Conservation (phyloP, 2,329 filamentous ascomycete species). For the Ophiocordyceps camponoti-leonardi region DNA sequence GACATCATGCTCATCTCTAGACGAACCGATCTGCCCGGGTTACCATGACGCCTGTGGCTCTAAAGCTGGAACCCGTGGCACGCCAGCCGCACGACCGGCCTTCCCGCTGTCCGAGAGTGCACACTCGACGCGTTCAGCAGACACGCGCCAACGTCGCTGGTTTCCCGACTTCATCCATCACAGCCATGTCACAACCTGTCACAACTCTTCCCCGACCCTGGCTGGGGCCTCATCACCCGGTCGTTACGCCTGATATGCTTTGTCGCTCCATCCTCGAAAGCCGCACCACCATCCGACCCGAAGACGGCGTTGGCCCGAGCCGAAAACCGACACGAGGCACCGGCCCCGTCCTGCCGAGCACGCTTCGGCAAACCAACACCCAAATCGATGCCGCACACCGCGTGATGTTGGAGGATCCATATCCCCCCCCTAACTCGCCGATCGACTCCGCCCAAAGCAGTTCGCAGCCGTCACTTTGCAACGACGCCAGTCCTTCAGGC, state of each 20-base stretch:
- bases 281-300: conserved; percentile 1
- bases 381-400: too few species aligned
- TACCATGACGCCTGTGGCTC: conserved; percentile 9
- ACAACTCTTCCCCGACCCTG: conserved; percentile 1
- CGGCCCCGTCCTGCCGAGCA: neutral
- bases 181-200: neutral
- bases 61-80: conserved; percentile 9
- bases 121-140: conserved; percentile 13
- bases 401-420: too few species aligned
- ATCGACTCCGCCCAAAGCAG: conserved; percentile 24
- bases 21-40: conserved; percentile 6
- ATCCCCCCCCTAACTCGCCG: conserved; percentile 22
- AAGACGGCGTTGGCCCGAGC: neutral
- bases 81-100: conserved; percentile 5
- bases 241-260: conserved; percentile 16
- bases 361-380: too few species aligned
- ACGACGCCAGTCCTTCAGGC: conserved; percentile 29
- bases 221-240: conserved; percentile 10
- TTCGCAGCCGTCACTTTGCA: conserved; percentile 19
- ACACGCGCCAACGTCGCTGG: conserved; percentile 13
- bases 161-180: conserved; percentile 7
- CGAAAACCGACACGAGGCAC: neutral
- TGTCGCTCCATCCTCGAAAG: conserved; percentile 15
- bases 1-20: conserved; percentile 2
- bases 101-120: conserved; percentile 4